Evolutionary conservation across 208 protist genomes (phyloP).

Genomic region (Trypanosoma cruzi): DNA sequence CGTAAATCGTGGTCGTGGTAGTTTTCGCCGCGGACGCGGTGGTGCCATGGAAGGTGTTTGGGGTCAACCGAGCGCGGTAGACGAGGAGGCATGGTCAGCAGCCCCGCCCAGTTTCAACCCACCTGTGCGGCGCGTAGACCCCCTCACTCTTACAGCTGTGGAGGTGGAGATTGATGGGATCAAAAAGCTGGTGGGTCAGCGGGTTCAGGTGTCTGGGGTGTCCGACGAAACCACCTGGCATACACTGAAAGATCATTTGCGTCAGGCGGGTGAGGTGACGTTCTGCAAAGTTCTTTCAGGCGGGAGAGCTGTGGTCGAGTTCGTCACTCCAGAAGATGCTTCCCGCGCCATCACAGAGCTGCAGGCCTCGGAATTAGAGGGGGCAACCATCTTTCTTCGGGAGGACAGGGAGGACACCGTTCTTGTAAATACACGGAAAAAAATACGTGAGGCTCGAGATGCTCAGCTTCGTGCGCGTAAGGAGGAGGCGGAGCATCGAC

Average conservation of each 20-base stretch:
- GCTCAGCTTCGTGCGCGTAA: slow-evolving; percentile 79
- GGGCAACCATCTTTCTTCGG: slow-evolving; percentile 80
- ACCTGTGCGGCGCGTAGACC: slow-evolving; percentile 85
- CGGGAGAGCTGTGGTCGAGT: slow-evolving; percentile 87
- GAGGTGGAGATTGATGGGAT: slow-evolving; percentile 90
- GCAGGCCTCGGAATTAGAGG: slow-evolving; percentile 86
- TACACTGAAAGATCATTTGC: slow-evolving; percentile 90
- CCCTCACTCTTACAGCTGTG: slow-evolving; percentile 85
- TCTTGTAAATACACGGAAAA: slow-evolving; percentile 77
- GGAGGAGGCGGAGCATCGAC: slow-evolving; percentile 63
- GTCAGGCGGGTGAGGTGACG: slow-evolving; percentile 78
- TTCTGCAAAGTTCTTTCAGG: slow-evolving; percentile 78
- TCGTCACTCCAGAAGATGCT: slow-evolving; percentile 81
- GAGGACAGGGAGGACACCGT: slow-evolving; percentile 90
- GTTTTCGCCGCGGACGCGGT: slow-evolving; percentile 32
- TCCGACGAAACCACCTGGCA: slow-evolving; percentile 89
- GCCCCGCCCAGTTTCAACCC: slow-evolving; percentile 84
- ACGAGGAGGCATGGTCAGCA: slow-evolving; percentile 80
- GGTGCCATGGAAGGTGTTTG: slow-evolving; percentile 43
- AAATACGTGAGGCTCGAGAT: slow-evolving; percentile 80
- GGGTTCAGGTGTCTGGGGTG: slow-evolving; percentile 83
- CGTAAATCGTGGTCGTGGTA: slow-evolving; percentile 44
- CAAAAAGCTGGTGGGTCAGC: slow-evolving; percentile 89
- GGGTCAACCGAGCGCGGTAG: slow-evolving; percentile 61
- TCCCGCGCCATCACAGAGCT: slow-evolving; percentile 82